These are phyloP conservation scores for Gillenia trifoliata DNA, from an alignment of 306 rosid genomes.

Conservation along the genomic window DNA sequence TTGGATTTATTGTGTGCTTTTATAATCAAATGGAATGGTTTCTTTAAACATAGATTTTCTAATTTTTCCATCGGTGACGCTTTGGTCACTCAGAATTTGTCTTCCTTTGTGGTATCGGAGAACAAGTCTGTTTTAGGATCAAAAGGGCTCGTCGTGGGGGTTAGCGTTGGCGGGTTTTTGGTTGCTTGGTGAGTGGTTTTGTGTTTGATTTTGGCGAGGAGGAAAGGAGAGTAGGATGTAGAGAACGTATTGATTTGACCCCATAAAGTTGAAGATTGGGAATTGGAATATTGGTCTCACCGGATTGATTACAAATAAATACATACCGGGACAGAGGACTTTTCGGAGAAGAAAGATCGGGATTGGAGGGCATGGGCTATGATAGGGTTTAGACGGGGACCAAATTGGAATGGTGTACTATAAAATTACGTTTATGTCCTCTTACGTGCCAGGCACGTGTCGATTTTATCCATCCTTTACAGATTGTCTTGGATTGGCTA, in stretches of 20 bases:
- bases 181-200: constrained; percentile 21
- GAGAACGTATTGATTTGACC: no score
- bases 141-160: constrained; percentile 16
- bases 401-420: no score
- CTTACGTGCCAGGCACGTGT: no score
- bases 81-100: constrained; percentile 42
- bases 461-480: no score
- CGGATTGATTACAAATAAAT: constrained; percentile 51
- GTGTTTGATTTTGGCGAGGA: constrained; percentile 12
- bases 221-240: not conserved
- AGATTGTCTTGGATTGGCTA: no score
- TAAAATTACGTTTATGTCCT: no score
- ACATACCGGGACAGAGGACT: constrained; percentile 44
- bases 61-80: constrained; percentile 59
- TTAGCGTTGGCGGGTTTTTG: constrained; percentile 24
- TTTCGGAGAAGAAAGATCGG: constrained; percentile 49
- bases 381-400: no score
- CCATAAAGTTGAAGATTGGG: constrained; percentile 79
- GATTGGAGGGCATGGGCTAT: constrained; percentile 46
- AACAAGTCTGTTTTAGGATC: constrained; percentile 21
- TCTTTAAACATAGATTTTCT: no score
- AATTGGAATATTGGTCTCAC: constrained; percentile 68
- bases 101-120: constrained; percentile 38
- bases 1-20: no score
- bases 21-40: no score